Percentiles rank a stretch among this genome's conserved stretches.
Conservation (phyloP, 768 basidiomycete genomes). For the Lyophyllum shimeji region DNA sequence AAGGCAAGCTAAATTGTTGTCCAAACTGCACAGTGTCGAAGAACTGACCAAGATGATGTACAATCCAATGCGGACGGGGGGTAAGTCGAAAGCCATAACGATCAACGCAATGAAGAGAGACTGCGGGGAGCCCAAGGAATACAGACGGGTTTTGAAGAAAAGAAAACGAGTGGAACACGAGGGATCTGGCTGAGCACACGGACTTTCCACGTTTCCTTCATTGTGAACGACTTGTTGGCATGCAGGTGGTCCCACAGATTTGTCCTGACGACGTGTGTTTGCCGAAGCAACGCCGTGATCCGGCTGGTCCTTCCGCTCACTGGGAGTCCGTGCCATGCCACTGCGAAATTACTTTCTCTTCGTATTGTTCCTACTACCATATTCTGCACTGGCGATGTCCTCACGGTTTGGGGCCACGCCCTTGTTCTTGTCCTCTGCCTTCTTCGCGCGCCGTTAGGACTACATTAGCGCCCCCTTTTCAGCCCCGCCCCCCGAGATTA, state of each 20-base stretch:
- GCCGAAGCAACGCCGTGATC: constrained; percentile 4
- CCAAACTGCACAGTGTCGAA: neutral
- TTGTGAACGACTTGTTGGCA: constrained; percentile 1
- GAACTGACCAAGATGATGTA: constrained; percentile 19
- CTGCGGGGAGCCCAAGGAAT: constrained; percentile 2
- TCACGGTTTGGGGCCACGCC: too few species aligned
- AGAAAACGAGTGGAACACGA: constrained; percentile 8
- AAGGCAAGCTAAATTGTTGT: neutral
- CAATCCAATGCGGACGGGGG: constrained; percentile 21
- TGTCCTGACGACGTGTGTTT: constrained; percentile 9
- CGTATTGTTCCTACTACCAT: too few species aligned
- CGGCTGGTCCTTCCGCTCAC: neutral
- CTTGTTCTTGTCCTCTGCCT: too few species aligned
- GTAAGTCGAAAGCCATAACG: constrained; percentile 23
- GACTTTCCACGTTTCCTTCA: constrained; percentile 11
- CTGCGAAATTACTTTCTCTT: too few species aligned
- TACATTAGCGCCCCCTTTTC: too few species aligned
- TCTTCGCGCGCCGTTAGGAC: too few species aligned
- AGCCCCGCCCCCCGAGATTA: too few species aligned
- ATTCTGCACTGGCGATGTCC: too few species aligned
- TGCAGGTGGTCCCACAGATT: constrained; percentile 1
- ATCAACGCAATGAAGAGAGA: constrained; percentile 6
- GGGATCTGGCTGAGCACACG: constrained; percentile 7
- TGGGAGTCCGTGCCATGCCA: too few species aligned
- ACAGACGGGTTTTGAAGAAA: constrained; percentile 2